Percentiles rank a stretch among this genome's conserved stretches.
Evolutionary conservation across 2,329 filamentous ascomycete genomes (phyloP).

Genomic region (Annulohypoxylon truncatum): DNA sequence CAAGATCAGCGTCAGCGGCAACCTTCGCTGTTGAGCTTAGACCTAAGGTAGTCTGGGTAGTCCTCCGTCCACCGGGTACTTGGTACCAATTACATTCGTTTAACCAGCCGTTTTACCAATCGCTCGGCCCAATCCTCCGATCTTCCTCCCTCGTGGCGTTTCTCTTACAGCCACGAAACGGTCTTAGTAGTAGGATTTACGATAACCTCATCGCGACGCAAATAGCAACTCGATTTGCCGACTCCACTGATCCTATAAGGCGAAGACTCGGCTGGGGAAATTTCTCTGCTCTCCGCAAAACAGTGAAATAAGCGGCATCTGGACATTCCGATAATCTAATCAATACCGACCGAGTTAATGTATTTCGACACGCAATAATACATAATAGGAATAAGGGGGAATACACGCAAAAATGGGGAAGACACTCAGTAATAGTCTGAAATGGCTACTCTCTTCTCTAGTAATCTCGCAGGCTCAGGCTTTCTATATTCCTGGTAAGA

Average conservation of each 20-base stretch:
- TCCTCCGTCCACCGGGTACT: conserved; percentile 54
- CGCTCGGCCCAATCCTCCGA: conserved; percentile 19
- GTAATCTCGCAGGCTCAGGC: conserved; percentile 66
- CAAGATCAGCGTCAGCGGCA: conserved; percentile 34
- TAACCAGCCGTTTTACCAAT: conserved; percentile 19
- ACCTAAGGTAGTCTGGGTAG: neutral
- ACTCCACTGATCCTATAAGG: conserved; percentile 11
- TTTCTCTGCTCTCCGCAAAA: neutral
- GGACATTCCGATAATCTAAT: neutral
- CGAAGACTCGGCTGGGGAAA: neutral
- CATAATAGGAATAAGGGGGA: conserved; percentile 31
- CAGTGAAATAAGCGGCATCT: conserved; percentile 13
- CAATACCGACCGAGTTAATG: conserved; percentile 43
- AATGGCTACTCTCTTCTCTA: conserved; percentile 61
- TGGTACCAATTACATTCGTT: conserved; percentile 67
- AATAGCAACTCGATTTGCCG: conserved; percentile 22
- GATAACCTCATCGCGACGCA: conserved; percentile 27
- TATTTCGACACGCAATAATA: conserved; percentile 35
- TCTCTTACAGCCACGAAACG: conserved; percentile 28
- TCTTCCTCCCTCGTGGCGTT: conserved; percentile 27
- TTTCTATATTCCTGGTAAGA: conserved; percentile 87
- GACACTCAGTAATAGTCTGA: conserved; percentile 45
- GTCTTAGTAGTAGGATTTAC: conserved; percentile 15
- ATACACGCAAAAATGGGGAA: conserved; percentile 43
- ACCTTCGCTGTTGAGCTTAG: conserved; percentile 7